Conservation (phyloP, 306 rosid species). For the Adenanthera pavonina region DNA sequence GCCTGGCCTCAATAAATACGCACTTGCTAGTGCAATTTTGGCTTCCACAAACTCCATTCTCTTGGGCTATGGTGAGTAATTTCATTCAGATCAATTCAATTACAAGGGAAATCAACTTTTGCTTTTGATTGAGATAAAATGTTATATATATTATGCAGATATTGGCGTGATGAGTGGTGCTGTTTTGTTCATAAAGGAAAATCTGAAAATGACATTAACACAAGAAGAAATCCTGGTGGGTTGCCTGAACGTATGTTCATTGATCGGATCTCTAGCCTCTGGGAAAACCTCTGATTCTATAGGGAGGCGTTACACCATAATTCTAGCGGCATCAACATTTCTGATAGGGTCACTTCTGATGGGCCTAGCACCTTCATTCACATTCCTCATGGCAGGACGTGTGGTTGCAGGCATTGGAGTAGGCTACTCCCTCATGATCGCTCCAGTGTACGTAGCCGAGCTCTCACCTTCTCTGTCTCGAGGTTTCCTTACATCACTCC, state of each 20-base stretch:
- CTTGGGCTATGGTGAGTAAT: slow-evolving; percentile 72
- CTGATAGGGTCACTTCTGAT: slow-evolving; percentile 71
- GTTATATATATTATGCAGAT: slow-evolving; percentile 29
- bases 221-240: slow-evolving; percentile 82
- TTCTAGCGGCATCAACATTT: slow-evolving; percentile 67
- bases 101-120: background rate
- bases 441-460: slow-evolving; percentile 78
- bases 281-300: slow-evolving; percentile 74
- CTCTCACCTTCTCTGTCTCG: slow-evolving; percentile 74
- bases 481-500: slow-evolving; percentile 81
- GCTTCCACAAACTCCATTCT: slow-evolving; percentile 86
- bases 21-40: slow-evolving; percentile 67
- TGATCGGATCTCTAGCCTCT: slow-evolving; percentile 76
- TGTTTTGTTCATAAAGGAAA: slow-evolving; percentile 57
- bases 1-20: slow-evolving; percentile 63
- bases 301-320: slow-evolving; percentile 77
- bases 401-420: slow-evolving; percentile 79
- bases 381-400: slow-evolving; percentile 64
- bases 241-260: slow-evolving; percentile 65
- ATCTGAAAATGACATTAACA: slow-evolving; percentile 60
- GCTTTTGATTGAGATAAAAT: background rate
- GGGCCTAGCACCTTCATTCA: slow-evolving; percentile 81
- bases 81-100: background rate
- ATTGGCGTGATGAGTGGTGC: slow-evolving; percentile 98
- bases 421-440: slow-evolving; percentile 76